A percentile compares a stretch with the other conserved stretches of the same genome.
Evolutionary conservation across 345 rosid genomes (phyloP).

Genomic region (Aquilaria sinensis): DNA sequence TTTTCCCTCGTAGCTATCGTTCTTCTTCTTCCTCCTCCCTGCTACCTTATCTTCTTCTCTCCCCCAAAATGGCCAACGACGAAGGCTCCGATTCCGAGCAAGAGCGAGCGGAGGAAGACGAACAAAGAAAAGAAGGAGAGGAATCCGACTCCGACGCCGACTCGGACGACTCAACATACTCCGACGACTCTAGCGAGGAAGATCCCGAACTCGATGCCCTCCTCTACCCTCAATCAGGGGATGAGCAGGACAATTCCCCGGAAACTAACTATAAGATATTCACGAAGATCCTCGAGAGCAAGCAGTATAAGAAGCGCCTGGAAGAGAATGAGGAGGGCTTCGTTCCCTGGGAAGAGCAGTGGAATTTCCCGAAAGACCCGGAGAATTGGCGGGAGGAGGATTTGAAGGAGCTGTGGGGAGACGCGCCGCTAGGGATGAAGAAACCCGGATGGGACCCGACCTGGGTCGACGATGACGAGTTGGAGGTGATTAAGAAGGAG

Average conservation of each 20-base stretch:
- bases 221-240: slow-evolving; percentile 32
- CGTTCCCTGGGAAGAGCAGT: slow-evolving; percentile 36
- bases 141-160: slow-evolving; percentile 30
- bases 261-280: slow-evolving; percentile 48
- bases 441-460: slow-evolving; percentile 96
- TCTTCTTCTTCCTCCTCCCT: not conserved
- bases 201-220: slow-evolving; percentile 13
- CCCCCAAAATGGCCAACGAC: slow-evolving; percentile 33
- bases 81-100: slow-evolving; percentile 1
- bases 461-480: slow-evolving; percentile 75
- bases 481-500: slow-evolving; percentile 54
- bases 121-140: slow-evolving; percentile 2
- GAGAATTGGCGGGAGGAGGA: slow-evolving; percentile 87
- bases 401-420: slow-evolving; percentile 78
- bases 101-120: too few relatives aligned
- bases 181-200: slow-evolving; percentile 17
- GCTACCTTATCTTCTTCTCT: slow-evolving; percentile 15
- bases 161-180: slow-evolving; percentile 36
- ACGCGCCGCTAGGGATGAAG: slow-evolving; percentile 46
- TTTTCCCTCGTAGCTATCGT: not conserved
- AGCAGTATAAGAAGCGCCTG: slow-evolving; percentile 23
- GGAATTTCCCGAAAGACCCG: slow-evolving; percentile 62
- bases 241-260: slow-evolving; percentile 31
- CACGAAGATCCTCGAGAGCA: slow-evolving; percentile 34
- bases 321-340: slow-evolving; percentile 44